Evolutionary conservation across 768 basidiomycete species (phyloP).

Genomic region (Lactifluus piperatus): DNA sequence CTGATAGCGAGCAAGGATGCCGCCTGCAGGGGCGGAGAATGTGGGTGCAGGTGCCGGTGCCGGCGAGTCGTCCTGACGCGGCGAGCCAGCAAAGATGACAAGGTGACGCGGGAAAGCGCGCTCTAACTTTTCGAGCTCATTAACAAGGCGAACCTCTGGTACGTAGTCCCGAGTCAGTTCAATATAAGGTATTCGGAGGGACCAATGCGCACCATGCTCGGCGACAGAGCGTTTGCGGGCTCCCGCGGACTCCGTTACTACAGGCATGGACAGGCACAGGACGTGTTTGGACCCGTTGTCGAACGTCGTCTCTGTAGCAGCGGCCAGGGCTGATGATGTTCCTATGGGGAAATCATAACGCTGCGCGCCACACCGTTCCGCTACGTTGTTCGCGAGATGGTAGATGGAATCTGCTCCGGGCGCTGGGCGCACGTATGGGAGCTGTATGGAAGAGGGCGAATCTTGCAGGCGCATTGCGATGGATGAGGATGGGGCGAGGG

Average conservation of each 20-base stretch:
- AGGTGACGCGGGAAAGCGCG: slow-evolving; percentile 50
- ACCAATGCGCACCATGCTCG: slow-evolving; percentile 42
- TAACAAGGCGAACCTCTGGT: slow-evolving; percentile 39
- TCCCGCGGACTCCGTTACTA: slow-evolving; percentile 32
- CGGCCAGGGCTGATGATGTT: not conserved
- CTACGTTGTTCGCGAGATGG: slow-evolving; percentile 36
- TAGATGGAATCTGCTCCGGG: slow-evolving; percentile 25
- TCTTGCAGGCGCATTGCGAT: slow-evolving; percentile 40
- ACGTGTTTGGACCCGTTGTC: slow-evolving; percentile 43
- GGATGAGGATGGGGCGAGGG: slow-evolving; percentile 42
- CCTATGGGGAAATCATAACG: slow-evolving; percentile 32
- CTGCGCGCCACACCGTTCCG: slow-evolving; percentile 45
- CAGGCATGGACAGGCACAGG: slow-evolving; percentile 47
- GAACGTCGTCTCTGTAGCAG: slow-evolving; percentile 28
- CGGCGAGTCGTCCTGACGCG: slow-evolving; percentile 35
- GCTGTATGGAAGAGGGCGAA: slow-evolving; percentile 49
- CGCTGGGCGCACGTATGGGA: slow-evolving; percentile 44
- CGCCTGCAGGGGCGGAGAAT: slow-evolving; percentile 37
- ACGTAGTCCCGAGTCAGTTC: not conserved
- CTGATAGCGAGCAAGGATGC: slow-evolving; percentile 67
- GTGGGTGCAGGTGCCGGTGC: slow-evolving; percentile 21
- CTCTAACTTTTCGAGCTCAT: slow-evolving; percentile 42
- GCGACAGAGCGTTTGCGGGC: slow-evolving; percentile 41
- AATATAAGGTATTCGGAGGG: not conserved
- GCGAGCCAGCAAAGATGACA: slow-evolving; percentile 54